Conservation (phyloP, 202 grass and related monocot genomes). For the Schoenoplectus triqueter region DNA sequence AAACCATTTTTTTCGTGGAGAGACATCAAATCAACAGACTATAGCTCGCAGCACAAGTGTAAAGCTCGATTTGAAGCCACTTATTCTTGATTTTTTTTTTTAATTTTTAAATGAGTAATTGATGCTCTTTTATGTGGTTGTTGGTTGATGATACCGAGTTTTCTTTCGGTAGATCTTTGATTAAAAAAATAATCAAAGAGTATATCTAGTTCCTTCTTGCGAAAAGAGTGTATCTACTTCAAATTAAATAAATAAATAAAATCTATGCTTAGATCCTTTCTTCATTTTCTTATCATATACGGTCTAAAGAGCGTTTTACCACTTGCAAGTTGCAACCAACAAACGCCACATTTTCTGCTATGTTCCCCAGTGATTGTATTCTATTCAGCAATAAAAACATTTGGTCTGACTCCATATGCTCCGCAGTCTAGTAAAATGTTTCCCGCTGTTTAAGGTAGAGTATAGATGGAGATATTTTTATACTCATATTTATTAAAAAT, state of each 20-base stretch:
- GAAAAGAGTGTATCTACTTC: not conserved
- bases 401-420: no score
- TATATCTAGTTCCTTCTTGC: not conserved
- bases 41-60: not conserved
- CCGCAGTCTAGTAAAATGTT: no score
- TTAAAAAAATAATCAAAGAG: not conserved
- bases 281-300: not conserved
- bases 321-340: no score
- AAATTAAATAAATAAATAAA: not conserved
- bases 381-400: no score
- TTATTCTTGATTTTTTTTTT: no score
- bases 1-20: not conserved
- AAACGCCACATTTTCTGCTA: no score
- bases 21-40: not conserved
- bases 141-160: not conserved
- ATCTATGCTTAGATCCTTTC: not conserved
- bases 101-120: not conserved
- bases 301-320: no score
- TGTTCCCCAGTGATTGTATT: no score
- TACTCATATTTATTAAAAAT: no score
- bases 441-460: no score
- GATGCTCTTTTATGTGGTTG: not conserved
- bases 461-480: no score
- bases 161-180: not conserved
- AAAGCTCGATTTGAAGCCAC: not conserved